Base-by-base conservation (phyloP, 805 yeast species). In the Metschnikowia bowlesiae region DNA sequence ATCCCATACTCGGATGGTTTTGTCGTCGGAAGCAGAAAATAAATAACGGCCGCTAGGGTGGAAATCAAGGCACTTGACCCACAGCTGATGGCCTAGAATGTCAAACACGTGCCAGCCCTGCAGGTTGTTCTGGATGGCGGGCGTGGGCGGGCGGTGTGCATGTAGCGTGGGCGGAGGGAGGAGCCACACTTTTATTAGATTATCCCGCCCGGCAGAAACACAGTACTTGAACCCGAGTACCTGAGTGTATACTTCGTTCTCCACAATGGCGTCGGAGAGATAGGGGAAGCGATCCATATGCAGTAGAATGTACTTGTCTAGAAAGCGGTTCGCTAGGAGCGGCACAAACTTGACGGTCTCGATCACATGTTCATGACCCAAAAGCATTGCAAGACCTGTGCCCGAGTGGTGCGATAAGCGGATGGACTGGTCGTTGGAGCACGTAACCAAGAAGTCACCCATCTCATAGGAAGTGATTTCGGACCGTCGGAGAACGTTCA, bases 341-440 rank as follows among this genome's bases (percentile, higher is more conserved):
- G 96, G 96, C 14, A 90, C 75, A 54, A 89, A 82, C 39, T 76
- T 76, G 8, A 81, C 84, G 37, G 80, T 77, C 62, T 91, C 97
- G 10, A 91, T 77, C 11, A 89, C 97, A 67, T 89, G 96, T 13
- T 77, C 76, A 67, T 91, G 97, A 0, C 95, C 96, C 18, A 83
- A 62, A 62, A 89, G 76, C 40, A 83, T 69, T 0, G 87, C 80
- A 7, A 84, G 65, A 1, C 89, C 89, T 1, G 83, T 82, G 0
- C 91, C 91, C 0, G 85, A 74, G 22, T 74, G 74, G 65, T 84
- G 87, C 0, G 89, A 78, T 28, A 89, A 66, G 59, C 96, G 69
- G 1, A 83, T 77, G 43, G 87, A 79, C 50, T 85, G 88, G 64
- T 89, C 97, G 58, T 85, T 85, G 4, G 96, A 87, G 35, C 90